A percentile compares a stretch with the other conserved stretches of the same genome.
Conservation (phyloP, 1,284 basidiomycete species). For the Apiotrichum gamsii region DNA sequence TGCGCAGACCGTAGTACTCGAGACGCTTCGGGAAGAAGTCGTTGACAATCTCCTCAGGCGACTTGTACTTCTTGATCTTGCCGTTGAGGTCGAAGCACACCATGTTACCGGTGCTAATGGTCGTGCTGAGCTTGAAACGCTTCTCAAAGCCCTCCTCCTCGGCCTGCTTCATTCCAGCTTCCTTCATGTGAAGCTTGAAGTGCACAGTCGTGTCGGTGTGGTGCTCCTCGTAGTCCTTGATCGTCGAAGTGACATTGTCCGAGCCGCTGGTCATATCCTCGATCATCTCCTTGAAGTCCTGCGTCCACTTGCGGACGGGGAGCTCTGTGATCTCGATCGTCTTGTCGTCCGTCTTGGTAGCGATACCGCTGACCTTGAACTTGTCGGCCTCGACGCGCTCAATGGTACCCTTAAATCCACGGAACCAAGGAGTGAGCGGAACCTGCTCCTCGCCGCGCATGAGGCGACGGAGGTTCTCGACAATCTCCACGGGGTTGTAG, state of each 20-base stretch:
- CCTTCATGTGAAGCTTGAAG: slow-evolving; percentile 73
- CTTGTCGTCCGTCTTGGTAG: slow-evolving; percentile 71
- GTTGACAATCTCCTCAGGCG: slow-evolving; percentile 85
- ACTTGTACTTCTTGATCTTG: slow-evolving; percentile 90
- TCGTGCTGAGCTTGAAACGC: slow-evolving; percentile 81
- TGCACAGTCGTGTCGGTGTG: slow-evolving; percentile 90
- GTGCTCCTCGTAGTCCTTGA: slow-evolving; percentile 90
- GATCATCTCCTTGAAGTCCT: slow-evolving; percentile 82
- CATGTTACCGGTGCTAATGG: slow-evolving; percentile 91
- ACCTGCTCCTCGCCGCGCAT: slow-evolving; percentile 81
- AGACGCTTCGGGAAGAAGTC: slow-evolving; percentile 90
- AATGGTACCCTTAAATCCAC: slow-evolving; percentile 84
- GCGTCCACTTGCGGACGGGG: slow-evolving; percentile 93
- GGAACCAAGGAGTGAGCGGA: slow-evolving; percentile 94
- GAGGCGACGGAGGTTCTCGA: slow-evolving; percentile 76
- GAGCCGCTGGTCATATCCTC: slow-evolving; percentile 58
- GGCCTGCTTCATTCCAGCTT: slow-evolving; percentile 76
- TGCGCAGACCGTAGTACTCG: slow-evolving; percentile 88
- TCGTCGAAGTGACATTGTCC: slow-evolving; percentile 58
- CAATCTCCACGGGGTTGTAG: slow-evolving; percentile 88
- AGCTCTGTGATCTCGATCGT: slow-evolving; percentile 94
- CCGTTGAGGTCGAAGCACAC: slow-evolving; percentile 95
- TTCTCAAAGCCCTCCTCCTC: slow-evolving; percentile 82
- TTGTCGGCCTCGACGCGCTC: slow-evolving; percentile 74
- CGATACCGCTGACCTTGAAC: slow-evolving; percentile 75